These are phyloP conservation scores for Blastosporella zonata DNA, from an alignment of 1,284 basidiomycete species.

Conservation along the genomic window DNA sequence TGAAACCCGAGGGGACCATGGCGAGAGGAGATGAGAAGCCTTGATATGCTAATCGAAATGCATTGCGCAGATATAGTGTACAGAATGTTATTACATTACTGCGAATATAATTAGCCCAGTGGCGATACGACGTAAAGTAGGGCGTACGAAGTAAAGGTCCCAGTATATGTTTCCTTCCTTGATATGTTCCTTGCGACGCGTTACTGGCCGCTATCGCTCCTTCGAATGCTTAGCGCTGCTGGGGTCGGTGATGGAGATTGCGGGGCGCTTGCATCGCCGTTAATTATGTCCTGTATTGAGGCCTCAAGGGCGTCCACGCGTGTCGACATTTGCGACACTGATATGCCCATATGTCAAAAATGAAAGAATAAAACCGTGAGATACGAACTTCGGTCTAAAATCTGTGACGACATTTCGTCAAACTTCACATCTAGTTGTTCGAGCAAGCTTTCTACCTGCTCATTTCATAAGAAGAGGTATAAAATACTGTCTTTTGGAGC, in stretches of 20 bases:
- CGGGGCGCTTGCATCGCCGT: conserved; percentile 55
- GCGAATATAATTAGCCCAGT: background rate
- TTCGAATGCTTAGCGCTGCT: conserved; percentile 35
- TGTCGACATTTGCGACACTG: conserved; percentile 82
- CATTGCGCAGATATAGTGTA: background rate
- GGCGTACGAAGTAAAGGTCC: conserved; percentile 2
- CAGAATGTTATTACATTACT: conserved; percentile 5
- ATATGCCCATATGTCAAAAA: conserved; percentile 6
- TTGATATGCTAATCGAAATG: too few species aligned
- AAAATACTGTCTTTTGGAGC: conserved; percentile 25
- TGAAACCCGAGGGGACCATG: too few species aligned
- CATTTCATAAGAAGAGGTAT: background rate
- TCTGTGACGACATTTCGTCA: conserved; percentile 80
- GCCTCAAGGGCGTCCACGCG: conserved; percentile 80
- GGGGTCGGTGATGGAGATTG: conserved; percentile 48
- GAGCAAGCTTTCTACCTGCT: conserved; percentile 72
- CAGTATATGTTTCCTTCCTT: background rate
- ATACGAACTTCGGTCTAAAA: conserved; percentile 72
- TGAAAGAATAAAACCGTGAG: conserved; percentile 15
- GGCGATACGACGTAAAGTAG: background rate
- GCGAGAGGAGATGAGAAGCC: too few species aligned
- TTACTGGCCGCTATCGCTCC: conserved; percentile 36
- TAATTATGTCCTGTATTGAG: conserved; percentile 82
- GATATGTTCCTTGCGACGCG: conserved; percentile 11
- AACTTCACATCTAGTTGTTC: conserved; percentile 78